Conservation (phyloP, 2,329 filamentous ascomycete species). For the Fusarium xylarioides region DNA sequence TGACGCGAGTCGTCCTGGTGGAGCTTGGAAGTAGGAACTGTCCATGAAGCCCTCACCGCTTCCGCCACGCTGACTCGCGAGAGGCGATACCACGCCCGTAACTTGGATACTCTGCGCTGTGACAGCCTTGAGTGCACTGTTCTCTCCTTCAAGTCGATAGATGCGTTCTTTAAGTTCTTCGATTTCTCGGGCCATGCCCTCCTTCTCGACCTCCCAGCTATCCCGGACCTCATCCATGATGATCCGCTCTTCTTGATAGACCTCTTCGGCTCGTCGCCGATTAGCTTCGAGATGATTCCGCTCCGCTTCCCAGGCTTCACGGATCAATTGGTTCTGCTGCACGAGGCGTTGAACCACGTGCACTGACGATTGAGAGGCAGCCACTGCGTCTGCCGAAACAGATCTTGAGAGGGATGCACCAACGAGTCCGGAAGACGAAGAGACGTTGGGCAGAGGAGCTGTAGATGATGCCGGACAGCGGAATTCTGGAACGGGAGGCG, state of each 20-base stretch:
- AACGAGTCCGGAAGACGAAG: constrained; percentile 29
- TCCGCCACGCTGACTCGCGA: constrained; percentile 41
- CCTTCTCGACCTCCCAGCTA: constrained; percentile 58
- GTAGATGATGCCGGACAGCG: constrained; percentile 34
- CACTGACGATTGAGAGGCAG: constrained; percentile 45
- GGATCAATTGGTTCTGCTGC: constrained; percentile 54
- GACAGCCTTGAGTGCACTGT: constrained; percentile 46
- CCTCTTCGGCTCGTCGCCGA: constrained; percentile 61
- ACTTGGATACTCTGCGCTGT: constrained; percentile 43
- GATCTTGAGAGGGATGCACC: constrained; percentile 42
- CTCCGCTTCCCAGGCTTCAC: constrained; percentile 63
- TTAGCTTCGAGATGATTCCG: constrained; percentile 63
- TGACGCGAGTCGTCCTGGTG: constrained; percentile 29
- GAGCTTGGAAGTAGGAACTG: constrained; percentile 36
- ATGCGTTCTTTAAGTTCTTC: constrained; percentile 53
- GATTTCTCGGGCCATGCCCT: constrained; percentile 53
- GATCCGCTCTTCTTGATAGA: constrained; percentile 63
- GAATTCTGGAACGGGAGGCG: constrained; percentile 17
- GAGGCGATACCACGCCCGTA: constrained; percentile 45
- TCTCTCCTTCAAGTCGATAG: constrained; percentile 50
- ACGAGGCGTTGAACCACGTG: constrained; percentile 53
- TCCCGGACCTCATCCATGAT: constrained; percentile 63
- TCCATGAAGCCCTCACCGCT: constrained; percentile 39
- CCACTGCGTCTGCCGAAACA: constrained; percentile 44
- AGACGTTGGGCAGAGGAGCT: constrained; percentile 33